These are phyloP conservation scores for Boletus reticulatus DNA, from an alignment of 768 basidiomycete species.

Conservation along the genomic window DNA sequence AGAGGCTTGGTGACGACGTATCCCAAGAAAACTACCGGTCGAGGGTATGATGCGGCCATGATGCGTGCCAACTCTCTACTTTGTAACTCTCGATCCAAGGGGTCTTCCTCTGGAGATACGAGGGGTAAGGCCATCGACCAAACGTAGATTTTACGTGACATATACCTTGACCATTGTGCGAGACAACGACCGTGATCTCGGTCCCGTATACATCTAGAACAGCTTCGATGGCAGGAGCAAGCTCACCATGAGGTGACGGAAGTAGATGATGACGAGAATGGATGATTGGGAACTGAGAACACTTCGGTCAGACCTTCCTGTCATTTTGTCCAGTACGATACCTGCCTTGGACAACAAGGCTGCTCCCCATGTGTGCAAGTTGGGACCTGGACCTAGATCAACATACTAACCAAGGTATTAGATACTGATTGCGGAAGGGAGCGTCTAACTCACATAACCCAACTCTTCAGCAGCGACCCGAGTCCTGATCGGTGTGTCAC, in stretches of 20 bases:
- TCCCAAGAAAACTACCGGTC: conserved; percentile 77
- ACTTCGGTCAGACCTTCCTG: not conserved
- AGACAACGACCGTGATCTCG: conserved; percentile 76
- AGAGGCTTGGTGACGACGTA: conserved; percentile 76
- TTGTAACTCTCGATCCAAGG: conserved; percentile 85
- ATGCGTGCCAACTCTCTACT: conserved; percentile 77
- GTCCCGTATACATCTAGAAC: conserved; percentile 77
- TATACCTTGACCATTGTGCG: conserved; percentile 90
- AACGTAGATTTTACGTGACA: not conserved
- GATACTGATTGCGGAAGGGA: not conserved
- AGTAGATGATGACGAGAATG: conserved; percentile 83
- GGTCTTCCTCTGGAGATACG: conserved; percentile 68
- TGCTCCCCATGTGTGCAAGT: conserved; percentile 88
- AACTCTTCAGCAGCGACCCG: conserved; percentile 73
- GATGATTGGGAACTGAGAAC: conserved; percentile 76
- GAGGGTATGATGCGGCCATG: conserved; percentile 65
- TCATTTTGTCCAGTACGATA: not conserved
- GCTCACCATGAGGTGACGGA: conserved; percentile 82
- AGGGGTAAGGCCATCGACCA: not conserved
- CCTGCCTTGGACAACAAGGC: conserved; percentile 73
- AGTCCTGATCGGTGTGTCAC: conserved; percentile 46
- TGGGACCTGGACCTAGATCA: conserved; percentile 86
- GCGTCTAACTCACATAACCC: conserved; percentile 62
- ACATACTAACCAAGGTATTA: conserved; percentile 54
- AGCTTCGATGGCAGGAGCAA: conserved; percentile 89